Evolutionary conservation across 192 early-diverging fungal species (phyloP), one percentile per base, ranked within the genome.

Genomic region (Kappamyces sp.): DNA sequence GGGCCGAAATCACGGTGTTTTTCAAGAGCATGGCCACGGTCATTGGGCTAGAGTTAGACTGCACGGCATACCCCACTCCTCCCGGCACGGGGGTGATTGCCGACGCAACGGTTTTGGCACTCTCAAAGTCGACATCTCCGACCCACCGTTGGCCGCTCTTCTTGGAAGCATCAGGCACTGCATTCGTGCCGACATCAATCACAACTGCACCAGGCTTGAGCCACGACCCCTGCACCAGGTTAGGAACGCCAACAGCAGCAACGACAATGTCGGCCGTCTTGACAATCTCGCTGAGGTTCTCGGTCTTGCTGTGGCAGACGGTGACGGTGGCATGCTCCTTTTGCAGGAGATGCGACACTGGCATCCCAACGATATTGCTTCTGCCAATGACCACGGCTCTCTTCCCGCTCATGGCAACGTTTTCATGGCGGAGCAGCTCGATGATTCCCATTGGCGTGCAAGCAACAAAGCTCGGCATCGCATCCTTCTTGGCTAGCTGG

Each of bases 181-280:
- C 79, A 66, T 99, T 99, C 62, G 92, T 99, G 40, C 96, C 96
- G 4, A 99, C 96, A 68, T 97, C 96, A 70, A 99, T 91, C 49
- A 99, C 91, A 41, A 95, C 82, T 1, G 86, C 87, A 9, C 92
- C 96, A 0, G 80, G 79, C 72, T 96, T 97, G 63, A 99, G 70
- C 94, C 96, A 99, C n/a, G 84, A 81, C 9, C 89, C 93, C 64
- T 90, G 86, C 63, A 99, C 74, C 49, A 90, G 68, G 53, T 89
- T 80, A 0, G 88, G 55, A 31, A 78, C 63, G 6, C 96, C 96
- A 45, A 91, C 81, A 32, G 96, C 96, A 1, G 91, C 93, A 2
- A 97, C 80, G 36, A 97, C 61, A 41, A 98, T 86, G 74, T 98
- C 96, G 6, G 93, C 94, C 3, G 71, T 72, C 37, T 74, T 73